Evolutionary conservation across 805 yeast genomes (phyloP), one percentile per base, ranked within the genome.

Genomic region (Candida gorgasii): DNA sequence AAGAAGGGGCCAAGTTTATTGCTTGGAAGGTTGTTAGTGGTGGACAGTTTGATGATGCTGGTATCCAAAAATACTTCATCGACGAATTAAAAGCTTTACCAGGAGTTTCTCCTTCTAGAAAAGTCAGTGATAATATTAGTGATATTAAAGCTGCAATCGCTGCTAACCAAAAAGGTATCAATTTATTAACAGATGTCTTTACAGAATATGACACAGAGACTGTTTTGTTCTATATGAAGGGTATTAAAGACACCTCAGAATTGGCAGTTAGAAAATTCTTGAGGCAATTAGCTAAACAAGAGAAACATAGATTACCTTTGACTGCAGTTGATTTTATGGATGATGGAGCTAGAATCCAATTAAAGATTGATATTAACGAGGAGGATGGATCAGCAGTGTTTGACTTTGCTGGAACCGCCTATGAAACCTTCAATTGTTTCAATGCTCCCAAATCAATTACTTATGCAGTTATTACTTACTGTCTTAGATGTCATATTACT

Each of bases 91-190:
- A 16, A 41, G 47, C 30, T 20, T 16, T 34, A 34, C 50, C 87
- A 55, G 57, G 55, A 1, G 40, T 34, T 27, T 51, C 55, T 18
- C 54, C 54, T 15, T 40, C 60, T 2, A 41, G 60, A 26, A 50
- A 49, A 16, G 32, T 55, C 2, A 40, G 43, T 20, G 58, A 55
- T 35, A 54, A 55, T 39, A 43, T 55, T 8, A 35, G 52, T 40
- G 96, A 87, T 59, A 61, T 87, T 54, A 85, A 84, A 55, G 95
- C 95, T 0, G 95, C 86, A 58, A 76, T 86, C 39, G 89, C 95
- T 2, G 95, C 96, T 2, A 89, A 89, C 55, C 86, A 80, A 52
- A 84, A 82, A 57, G 96, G 96, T 40, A 85, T 87, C 27, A 69
- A 73, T 9, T 66, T 89, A 37, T 73, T 89, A 44, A 72, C 68